Conservation (phyloP, 768 basidiomycete genomes). For the Amanita pseudoporphyria region DNA sequence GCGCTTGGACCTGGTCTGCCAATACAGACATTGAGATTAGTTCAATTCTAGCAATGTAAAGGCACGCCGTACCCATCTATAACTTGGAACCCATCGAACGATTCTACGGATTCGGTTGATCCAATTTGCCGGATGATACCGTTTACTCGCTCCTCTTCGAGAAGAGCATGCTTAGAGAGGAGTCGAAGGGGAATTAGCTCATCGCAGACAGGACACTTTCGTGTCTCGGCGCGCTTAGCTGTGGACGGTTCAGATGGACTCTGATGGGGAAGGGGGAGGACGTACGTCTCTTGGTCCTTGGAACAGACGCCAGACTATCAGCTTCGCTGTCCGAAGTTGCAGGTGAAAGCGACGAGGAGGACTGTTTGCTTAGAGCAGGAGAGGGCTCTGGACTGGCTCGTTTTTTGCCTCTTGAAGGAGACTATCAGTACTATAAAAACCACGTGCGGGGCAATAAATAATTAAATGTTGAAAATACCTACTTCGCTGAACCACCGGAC, state of each 20-base stretch:
- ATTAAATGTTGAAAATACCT: constrained; percentile 3
- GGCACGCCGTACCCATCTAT: constrained; percentile 41
- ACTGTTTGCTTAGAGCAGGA: constrained; percentile 5
- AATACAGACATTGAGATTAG: constrained; percentile 1
- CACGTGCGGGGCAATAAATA: background rate
- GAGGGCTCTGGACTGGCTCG: constrained; percentile 27
- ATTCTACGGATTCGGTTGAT: constrained; percentile 38
- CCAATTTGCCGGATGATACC: constrained; percentile 57
- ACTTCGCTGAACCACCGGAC: constrained; percentile 20
- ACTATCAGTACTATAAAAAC: constrained; percentile 3
- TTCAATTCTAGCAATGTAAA: background rate
- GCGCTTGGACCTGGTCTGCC: constrained; percentile 27
- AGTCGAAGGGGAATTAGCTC: constrained; percentile 67
- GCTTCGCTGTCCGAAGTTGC: constrained; percentile 1
- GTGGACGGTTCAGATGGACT: background rate
- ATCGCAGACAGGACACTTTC: constrained; percentile 64
- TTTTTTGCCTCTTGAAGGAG: constrained; percentile 38
- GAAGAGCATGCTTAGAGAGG: constrained; percentile 49
- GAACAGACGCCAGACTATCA: constrained; percentile 7
- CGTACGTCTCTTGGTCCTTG: constrained; percentile 42
- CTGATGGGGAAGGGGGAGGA: constrained; percentile 1
- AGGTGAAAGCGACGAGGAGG: constrained; percentile 26
- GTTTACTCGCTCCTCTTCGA: constrained; percentile 64
- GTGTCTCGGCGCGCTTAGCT: constrained; percentile 71
- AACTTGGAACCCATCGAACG: constrained; percentile 30